Base-by-base conservation (phyloP, 139 green algal species). In the Diplosphaera chodatii region DNA sequence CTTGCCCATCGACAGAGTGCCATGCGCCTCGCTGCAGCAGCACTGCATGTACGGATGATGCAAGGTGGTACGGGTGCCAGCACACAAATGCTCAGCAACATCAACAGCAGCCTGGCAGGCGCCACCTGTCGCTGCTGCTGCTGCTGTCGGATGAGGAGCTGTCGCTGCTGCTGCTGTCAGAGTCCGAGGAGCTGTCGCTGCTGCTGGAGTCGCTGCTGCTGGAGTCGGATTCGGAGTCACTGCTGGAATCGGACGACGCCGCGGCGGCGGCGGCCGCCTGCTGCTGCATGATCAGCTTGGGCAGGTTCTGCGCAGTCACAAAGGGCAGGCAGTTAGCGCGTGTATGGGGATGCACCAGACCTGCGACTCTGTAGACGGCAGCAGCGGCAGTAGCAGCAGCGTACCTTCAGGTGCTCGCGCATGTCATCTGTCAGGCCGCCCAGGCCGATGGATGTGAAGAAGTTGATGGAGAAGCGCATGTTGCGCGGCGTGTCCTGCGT, bases 391-490 rank as follows among this genome's bases (percentile, higher is more conserved):
- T 20, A 48, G 37, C 37, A 10, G 10, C 37, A 48, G 37, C 21
- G 23, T 18, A 59, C 55, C 63, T 91, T 92, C 23, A 96, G 81
- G 64, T 88, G 32, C 66, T 92, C 91, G 55, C 95, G 91, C 87
- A 97, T 89, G 59, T 71, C 68, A 74, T 98, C 95, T 2, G 96
- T 99, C 23, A 99, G 81, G 48, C 91, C 93, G 27, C 95, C 95
- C 67, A 99, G 89, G 30, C 95, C 95, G 76, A 99, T 98, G 41
- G 90, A 96, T 23, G 94, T 98, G 87, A 99, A 99, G 83, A 98
- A 99, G 86, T 99, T 99, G 90, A 99, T 99, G 79, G 89, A 73
- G 84, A 99, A 99, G 69, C 96, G 86, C 86, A 97, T 93, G 87
- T 98, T 93, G 59, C 82, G 81, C n/a, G 87, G 76, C 23, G 74